Evolutionary conservation across 2,329 filamentous ascomycete genomes (phyloP).

Genomic region (Triangularia setosa): DNA sequence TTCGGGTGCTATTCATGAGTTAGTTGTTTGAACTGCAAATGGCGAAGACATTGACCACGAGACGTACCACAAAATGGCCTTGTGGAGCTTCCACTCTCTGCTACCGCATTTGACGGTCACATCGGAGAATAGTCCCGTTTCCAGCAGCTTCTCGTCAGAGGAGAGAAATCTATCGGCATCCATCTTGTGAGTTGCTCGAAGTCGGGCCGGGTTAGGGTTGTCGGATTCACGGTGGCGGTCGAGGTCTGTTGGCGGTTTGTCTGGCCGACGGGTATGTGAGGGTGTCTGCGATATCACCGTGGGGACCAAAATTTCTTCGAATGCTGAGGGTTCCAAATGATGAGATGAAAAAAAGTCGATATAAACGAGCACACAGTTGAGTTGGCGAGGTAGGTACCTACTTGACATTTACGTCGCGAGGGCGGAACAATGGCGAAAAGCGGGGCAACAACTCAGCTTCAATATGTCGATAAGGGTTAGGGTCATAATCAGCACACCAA

Average conservation of each 20-base stretch:
- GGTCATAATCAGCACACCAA: neutral
- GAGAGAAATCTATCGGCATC: conserved; percentile 11
- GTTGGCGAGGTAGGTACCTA: too few relatives aligned
- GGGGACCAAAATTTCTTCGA: too few relatives aligned
- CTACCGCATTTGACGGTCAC: conserved; percentile 24
- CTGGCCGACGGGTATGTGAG: too few relatives aligned
- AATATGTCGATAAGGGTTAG: neutral
- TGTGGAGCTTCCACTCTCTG: conserved; percentile 26
- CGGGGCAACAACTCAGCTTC: neutral
- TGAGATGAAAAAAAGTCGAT: too few relatives aligned
- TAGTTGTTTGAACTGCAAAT: neutral
- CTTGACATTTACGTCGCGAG: too few relatives aligned
- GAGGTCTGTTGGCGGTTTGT: too few relatives aligned
- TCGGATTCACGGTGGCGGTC: neutral
- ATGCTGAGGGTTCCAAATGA: too few relatives aligned
- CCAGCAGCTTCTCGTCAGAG: conserved; percentile 18
- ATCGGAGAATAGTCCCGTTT: conserved; percentile 25
- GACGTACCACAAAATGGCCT: conserved; percentile 22
- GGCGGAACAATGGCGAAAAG: neutral
- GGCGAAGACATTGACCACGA: neutral
- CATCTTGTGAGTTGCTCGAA: conserved; percentile 7
- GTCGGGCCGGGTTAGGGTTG: neutral
- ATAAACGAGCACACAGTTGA: too few relatives aligned
- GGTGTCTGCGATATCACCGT: too few relatives aligned
- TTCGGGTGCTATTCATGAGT: conserved; percentile 15